A percentile compares a stretch with the other conserved stretches of the same genome.
phyloP scores from a whole-genome alignment of 1,284 basidiomycete genomes.

The Agroathelia rolfsii region DNA sequence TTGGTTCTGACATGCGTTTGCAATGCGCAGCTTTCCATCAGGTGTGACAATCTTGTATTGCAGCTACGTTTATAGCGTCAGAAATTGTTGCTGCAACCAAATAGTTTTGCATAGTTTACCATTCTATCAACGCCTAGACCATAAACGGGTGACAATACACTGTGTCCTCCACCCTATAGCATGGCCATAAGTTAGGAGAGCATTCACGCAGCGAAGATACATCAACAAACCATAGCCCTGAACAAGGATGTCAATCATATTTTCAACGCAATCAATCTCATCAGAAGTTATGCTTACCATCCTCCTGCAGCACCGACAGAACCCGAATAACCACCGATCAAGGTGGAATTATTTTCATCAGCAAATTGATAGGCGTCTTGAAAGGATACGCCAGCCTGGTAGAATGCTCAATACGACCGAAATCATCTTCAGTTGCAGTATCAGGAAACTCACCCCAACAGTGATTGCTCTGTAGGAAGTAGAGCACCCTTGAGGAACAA shows the following conservation, averaged over 20 bases:
- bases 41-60: constrained; percentile 21
- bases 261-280: not conserved
- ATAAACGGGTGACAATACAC: constrained; percentile 26
- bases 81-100: too few relatives aligned
- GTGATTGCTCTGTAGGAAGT: constrained; percentile 12
- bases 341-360: constrained; percentile 20
- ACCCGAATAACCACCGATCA: constrained; percentile 18
- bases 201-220: not conserved
- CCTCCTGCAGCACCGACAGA: constrained; percentile 19
- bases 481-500: constrained; percentile 11
- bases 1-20: constrained; percentile 24
- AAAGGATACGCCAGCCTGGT: constrained; percentile 17
- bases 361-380: constrained; percentile 19
- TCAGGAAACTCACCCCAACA: constrained; percentile 12
- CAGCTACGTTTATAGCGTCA: too few relatives aligned
- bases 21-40: constrained; percentile 20
- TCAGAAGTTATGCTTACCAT: too few relatives aligned
- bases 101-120: constrained; percentile 14
- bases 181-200: constrained; percentile 1
- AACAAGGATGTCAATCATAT: too few relatives aligned
- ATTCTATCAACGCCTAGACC: constrained; percentile 31
- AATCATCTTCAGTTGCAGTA: too few relatives aligned
- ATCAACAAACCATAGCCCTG: constrained; percentile 7
- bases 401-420: not conserved
- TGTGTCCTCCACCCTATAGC: constrained; percentile 39